Base-by-base conservation (phyloP, 192 early-diverging fungal genomes). In the Entomortierella parvispora region DNA sequence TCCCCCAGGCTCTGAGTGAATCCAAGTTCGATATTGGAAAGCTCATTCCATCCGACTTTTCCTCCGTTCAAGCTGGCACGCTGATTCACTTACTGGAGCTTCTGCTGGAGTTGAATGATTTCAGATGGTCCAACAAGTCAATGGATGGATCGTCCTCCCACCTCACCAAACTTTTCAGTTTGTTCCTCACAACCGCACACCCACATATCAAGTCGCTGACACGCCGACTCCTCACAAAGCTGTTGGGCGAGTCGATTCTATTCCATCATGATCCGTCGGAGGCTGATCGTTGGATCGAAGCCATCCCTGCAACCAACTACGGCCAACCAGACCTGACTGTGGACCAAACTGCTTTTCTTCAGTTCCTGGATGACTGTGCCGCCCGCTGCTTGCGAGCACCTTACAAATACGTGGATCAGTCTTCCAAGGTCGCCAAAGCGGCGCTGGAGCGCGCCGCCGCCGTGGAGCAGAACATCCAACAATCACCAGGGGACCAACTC, bases 1-100 rank as follows among this genome's bases (percentile, higher is more conserved):
- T 92, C 14, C 90, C 93, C 0, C 85, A 89, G 22, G 62, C 85
- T 5, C 69, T 93, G n/a, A 78, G 83, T 33, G 90, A 94, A 58
- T 81, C 88, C 25, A 84, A 89, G 37, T 91, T 94, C 53, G 90
- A 94, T 69, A 79, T 88, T 43, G 89, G 88, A 42, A 93, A 91
- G 58, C 79, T 95, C 28, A 84, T 95, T 33, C 91, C 92, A 8
- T 69, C 79, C 1, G 85, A 94, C 65, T 72, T 93, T 34, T 67
- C 76, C 0, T 71, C 71, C 26, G 65, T 89, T 3, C 78, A 86
- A n/a, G 52, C 81, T 18, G 84, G 83, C 15, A 67, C 89, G 2
- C 65, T 90, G 51, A 65, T 89, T 48, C 83, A 91, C 76, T 51
- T 94, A 29, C 59, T 95, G 28, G 79, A 87, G 34, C 76, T 93